A percentile compares a stretch with the other conserved stretches of the same genome.
These are phyloP conservation scores for Eucalyptus fibrosa DNA, from an alignment of 345 rosid genomes.

Conservation along the genomic window DNA sequence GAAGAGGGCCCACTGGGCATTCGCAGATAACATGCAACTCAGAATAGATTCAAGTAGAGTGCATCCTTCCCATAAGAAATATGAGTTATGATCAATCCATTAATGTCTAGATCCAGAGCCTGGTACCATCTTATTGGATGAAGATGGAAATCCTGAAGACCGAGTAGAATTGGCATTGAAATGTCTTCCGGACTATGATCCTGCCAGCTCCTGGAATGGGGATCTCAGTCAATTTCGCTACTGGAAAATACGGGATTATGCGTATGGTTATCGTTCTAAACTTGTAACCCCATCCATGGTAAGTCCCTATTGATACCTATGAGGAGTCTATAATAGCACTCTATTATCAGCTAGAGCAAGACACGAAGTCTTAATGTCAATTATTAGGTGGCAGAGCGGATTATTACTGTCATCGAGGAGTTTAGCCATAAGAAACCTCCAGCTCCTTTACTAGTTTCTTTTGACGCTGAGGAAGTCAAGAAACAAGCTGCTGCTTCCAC, in stretches of 20 bases:
- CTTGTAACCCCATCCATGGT: slow-evolving; percentile 61
- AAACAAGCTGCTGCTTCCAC: slow-evolving; percentile 83
- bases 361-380: background rate
- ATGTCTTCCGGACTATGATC: slow-evolving; percentile 60
- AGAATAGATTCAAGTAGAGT: background rate
- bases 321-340: background rate
- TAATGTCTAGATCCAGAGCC: slow-evolving; percentile 44
- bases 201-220: slow-evolving; percentile 25
- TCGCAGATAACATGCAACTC: background rate
- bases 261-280: slow-evolving; percentile 64
- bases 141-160: slow-evolving; percentile 52
- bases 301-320: background rate
- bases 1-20: background rate
- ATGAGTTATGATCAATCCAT: background rate
- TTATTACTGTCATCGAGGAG: slow-evolving; percentile 45
- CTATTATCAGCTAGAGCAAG: background rate
- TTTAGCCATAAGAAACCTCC: slow-evolving; percentile 44
- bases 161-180: slow-evolving; percentile 51
- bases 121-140: slow-evolving; percentile 30
- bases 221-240: slow-evolving; percentile 34
- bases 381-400: slow-evolving; percentile 52
- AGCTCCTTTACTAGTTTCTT: slow-evolving; percentile 47
- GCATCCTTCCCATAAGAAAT: background rate
- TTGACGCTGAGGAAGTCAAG: slow-evolving; percentile 47
- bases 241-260: slow-evolving; percentile 91